Evolutionary conservation across 345 rosid genomes (phyloP).

Genomic region (Ceriops tagal): DNA sequence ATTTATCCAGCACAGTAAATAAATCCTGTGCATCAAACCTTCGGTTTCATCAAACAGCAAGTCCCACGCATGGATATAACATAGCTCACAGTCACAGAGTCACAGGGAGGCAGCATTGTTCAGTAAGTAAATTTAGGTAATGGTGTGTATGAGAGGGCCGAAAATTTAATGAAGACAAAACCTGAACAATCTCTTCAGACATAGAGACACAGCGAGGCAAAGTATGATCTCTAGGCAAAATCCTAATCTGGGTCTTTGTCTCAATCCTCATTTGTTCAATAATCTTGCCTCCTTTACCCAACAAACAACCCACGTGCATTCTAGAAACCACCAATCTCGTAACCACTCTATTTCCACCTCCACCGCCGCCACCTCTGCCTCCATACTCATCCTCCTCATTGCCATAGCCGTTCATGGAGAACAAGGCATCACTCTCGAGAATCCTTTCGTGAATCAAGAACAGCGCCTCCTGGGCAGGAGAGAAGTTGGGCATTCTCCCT

Average conservation of each 20-base stretch:
- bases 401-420: conserved; percentile 26
- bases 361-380: conserved; percentile 22
- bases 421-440: conserved; percentile 66
- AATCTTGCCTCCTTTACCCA: conserved; percentile 98
- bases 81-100: conserved; percentile 3
- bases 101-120: conserved; percentile 6
- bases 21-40: conserved; percentile 7
- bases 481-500: conserved; percentile 83
- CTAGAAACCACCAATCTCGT: conserved; percentile 90
- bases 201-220: conserved; percentile 83
- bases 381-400: conserved; percentile 59
- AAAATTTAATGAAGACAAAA: conserved; percentile 21
- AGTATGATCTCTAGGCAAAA: conserved; percentile 83
- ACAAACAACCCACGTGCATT: conserved; percentile 90
- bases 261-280: conserved; percentile 99
- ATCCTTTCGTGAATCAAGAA: conserved; percentile 82
- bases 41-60: conserved; percentile 2
- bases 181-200: conserved; percentile 97
- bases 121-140: conserved; percentile 1
- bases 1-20: conserved; percentile 1
- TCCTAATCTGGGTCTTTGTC: conserved; percentile 98
- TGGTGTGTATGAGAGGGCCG: neutral
- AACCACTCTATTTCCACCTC: conserved; percentile 57
- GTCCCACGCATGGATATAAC: neutral
- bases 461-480: conserved; percentile 96